phyloP scores from a whole-genome alignment of 345 rosid genomes.

The Raphanus raphanistrum region DNA sequence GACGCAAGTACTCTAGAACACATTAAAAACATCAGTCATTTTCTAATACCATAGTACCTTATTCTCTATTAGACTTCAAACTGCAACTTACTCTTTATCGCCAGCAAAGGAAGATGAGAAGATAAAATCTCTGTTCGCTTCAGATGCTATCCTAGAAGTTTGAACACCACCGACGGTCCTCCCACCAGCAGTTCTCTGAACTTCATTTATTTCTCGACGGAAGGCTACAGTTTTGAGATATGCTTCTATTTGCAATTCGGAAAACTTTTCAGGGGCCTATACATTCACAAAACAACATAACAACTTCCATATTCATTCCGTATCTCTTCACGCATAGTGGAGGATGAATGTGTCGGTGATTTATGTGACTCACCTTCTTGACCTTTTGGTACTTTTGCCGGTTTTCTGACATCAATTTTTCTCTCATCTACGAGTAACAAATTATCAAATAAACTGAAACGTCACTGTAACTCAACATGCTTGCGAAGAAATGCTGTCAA shows the following conservation, averaged over 20 bases:
- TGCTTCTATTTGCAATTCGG: conserved; percentile 91
- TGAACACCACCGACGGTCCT: conserved; percentile 79
- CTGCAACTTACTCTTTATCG: conserved; percentile 73
- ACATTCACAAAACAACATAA: conserved; percentile 23
- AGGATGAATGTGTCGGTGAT: conserved; percentile 10
- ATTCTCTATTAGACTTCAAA: conserved; percentile 7
- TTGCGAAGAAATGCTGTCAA: conserved; percentile 8
- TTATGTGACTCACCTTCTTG: conserved; percentile 63
- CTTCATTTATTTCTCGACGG: conserved; percentile 92
- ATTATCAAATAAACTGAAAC: conserved; percentile 11
- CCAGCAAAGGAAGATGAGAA: conserved; percentile 89
- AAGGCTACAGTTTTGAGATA: conserved; percentile 94
- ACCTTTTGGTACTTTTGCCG: conserved; percentile 93
- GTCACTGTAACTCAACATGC: conserved; percentile 25
- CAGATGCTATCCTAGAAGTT: conserved; percentile 90
- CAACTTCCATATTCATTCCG: conserved; percentile 16
- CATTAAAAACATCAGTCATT: conserved; percentile 13
- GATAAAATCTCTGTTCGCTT: conserved; percentile 92
- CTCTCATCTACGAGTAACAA: conserved; percentile 71
- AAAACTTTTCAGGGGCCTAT: conserved; percentile 87
- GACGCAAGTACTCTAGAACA: conserved; percentile 61
- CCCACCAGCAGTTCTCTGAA: conserved; percentile 89
- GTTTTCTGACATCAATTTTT: conserved; percentile 93
- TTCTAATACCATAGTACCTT: conserved; percentile 1
- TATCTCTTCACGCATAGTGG: conserved; percentile 7